Evolutionary conservation across 768 basidiomycete genomes (phyloP).

Genomic region (Psilocybe subaeruginosa): DNA sequence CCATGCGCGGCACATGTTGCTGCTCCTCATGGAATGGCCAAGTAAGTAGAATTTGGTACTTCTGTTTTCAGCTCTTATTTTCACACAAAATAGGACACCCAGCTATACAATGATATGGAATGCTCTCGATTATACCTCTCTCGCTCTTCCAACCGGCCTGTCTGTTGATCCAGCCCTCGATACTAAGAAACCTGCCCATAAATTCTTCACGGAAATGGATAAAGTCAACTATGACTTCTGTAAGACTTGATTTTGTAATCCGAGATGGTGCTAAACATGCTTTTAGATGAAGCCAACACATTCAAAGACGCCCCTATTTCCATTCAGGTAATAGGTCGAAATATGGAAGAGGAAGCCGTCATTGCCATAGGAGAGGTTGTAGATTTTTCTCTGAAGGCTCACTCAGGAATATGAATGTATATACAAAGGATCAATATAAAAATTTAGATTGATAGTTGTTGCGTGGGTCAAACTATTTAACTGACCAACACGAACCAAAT

Average conservation of each 20-base stretch:
- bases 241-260: not conserved
- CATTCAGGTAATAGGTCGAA: constrained; percentile 69
- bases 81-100: not conserved
- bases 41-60: constrained; percentile 1
- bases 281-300: constrained; percentile 62
- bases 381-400: constrained; percentile 47
- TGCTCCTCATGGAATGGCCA: constrained; percentile 61
- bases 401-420: no score
- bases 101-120: constrained; percentile 66
- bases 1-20: constrained; percentile 65
- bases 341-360: constrained; percentile 76
- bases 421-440: no score
- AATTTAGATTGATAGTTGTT: no score
- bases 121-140: constrained; percentile 63
- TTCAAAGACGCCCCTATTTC: constrained; percentile 63
- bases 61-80: not conserved
- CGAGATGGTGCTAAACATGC: not conserved
- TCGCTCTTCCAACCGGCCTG: constrained; percentile 63
- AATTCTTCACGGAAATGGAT: constrained; percentile 55
- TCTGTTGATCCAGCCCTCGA: constrained; percentile 60
- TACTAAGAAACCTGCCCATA: constrained; percentile 40
- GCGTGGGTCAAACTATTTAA: not conserved
- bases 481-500: not conserved
- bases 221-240: constrained; percentile 37
- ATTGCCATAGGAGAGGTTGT: constrained; percentile 70